Percentiles rank a stretch among this genome's conserved stretches.
phyloP scores from a whole-genome alignment of 2,329 filamentous ascomycete genomes.

The Colletotrichum viniferum region DNA sequence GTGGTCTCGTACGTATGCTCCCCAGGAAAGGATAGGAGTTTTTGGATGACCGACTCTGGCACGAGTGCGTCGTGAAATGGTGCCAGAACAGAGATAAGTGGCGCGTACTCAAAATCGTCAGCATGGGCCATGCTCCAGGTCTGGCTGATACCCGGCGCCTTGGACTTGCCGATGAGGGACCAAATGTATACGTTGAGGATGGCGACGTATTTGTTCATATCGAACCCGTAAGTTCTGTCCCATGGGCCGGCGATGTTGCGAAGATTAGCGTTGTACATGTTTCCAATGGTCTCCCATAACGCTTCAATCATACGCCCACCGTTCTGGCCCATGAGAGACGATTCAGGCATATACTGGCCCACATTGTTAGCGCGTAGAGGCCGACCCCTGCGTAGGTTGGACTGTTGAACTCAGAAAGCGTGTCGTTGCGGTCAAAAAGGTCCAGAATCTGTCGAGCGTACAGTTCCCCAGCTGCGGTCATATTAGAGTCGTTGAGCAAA shows the following conservation, averaged over 20 bases:
- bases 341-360: slow-evolving; percentile 62
- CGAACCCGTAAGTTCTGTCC: slow-evolving; percentile 67
- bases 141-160: slow-evolving; percentile 34
- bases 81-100: slow-evolving; percentile 59
- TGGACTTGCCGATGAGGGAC: slow-evolving; percentile 56
- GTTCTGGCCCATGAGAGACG: slow-evolving; percentile 52
- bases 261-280: slow-evolving; percentile 62
- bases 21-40: slow-evolving; percentile 51
- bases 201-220: slow-evolving; percentile 66
- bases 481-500: slow-evolving; percentile 57
- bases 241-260: slow-evolving; percentile 67
- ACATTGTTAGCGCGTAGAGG: slow-evolving; percentile 60
- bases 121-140: slow-evolving; percentile 55
- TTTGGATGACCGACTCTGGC: slow-evolving; percentile 38
- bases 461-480: slow-evolving; percentile 61
- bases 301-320: slow-evolving; percentile 55
- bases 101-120: slow-evolving; percentile 61
- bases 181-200: slow-evolving; percentile 63
- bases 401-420: slow-evolving; percentile 42
- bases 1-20: slow-evolving; percentile 56
- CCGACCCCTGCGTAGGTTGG: slow-evolving; percentile 67
- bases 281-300: slow-evolving; percentile 55
- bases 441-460: slow-evolving; percentile 61
- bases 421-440: slow-evolving; percentile 59
- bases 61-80: slow-evolving; percentile 52